Percentiles rank a stretch among this genome's conserved stretches.
These are phyloP conservation scores for Populus deltoides DNA, from an alignment of 345 rosid species.

Conservation along the genomic window DNA sequence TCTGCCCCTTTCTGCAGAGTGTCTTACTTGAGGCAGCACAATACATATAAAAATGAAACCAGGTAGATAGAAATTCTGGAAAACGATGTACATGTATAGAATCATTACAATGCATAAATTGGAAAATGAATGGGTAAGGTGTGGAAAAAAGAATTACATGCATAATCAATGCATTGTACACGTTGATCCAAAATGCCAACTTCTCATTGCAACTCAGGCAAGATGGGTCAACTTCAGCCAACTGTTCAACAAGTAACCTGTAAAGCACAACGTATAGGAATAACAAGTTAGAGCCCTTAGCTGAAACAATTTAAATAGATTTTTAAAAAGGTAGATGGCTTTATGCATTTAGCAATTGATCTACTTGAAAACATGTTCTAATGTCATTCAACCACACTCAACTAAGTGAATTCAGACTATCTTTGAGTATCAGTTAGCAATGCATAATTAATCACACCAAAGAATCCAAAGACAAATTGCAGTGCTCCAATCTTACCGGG, in stretches of 20 bases:
- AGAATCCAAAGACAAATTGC: neutral
- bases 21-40: neutral
- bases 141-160: conserved; percentile 54
- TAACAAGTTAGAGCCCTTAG: neutral
- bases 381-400: neutral
- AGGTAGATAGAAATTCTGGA: neutral
- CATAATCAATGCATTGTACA: conserved; percentile 94
- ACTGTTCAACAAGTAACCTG: conserved; percentile 86
- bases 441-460: neutral
- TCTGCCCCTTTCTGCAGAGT: neutral
- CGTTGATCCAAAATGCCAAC: conserved; percentile 96
- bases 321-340: neutral
- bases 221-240: conserved; percentile 79
- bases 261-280: conserved; percentile 2
- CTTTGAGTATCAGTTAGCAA: neutral
- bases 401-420: neutral
- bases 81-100: neutral
- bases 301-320: neutral
- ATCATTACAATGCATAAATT: neutral
- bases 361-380: neutral
- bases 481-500: neutral
- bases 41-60: neutral
- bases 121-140: neutral
- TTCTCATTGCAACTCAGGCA: conserved; percentile 68
- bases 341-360: neutral